A percentile compares a stretch with the other conserved stretches of the same genome.
Evolutionary conservation across 139 green algal genomes (phyloP).

Genomic region (Coccomyxa sp.): DNA sequence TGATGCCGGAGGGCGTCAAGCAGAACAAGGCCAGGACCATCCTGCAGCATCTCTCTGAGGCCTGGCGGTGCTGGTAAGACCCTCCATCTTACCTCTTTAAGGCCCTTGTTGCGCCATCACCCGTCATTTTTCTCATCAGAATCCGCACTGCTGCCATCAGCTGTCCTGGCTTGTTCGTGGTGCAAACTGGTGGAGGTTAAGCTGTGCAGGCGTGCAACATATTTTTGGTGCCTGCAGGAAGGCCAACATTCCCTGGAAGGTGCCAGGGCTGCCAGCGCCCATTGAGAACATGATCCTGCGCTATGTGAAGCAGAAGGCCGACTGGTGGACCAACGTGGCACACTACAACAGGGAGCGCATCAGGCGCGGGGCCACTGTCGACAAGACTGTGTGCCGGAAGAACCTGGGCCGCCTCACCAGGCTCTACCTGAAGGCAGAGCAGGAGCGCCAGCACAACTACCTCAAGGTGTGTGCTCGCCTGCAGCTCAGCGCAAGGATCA

Average conservation of each 20-base stretch:
- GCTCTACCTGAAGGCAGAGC: conserved; percentile 96
- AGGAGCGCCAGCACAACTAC: conserved; percentile 99
- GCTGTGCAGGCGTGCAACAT: not conserved
- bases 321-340: conserved; percentile 99
- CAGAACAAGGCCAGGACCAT: conserved; percentile 96
- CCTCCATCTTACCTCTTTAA: not conserved
- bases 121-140: no score
- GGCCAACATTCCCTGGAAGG: conserved; percentile 98
- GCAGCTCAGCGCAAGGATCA: no score
- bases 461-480: conserved; percentile 93
- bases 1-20: conserved; percentile 97
- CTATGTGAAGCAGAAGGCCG: conserved; percentile 99
- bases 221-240: conserved; percentile 57
- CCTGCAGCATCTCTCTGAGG: conserved; percentile 98
- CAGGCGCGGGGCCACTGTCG: conserved; percentile 93
- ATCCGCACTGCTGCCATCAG: no score
- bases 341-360: conserved; percentile 99
- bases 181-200: not conserved
- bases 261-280: conserved; percentile 93
- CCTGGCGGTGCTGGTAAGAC: conserved; percentile 88
- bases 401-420: conserved; percentile 98
- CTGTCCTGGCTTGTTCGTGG: no score
- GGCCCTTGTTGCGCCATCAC: not conserved
- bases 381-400: conserved; percentile 99
- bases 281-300: conserved; percentile 99